These are phyloP conservation scores for Trichomonascus vanleenenianus DNA, from an alignment of 805 yeast species.

Conservation along the genomic window DNA sequence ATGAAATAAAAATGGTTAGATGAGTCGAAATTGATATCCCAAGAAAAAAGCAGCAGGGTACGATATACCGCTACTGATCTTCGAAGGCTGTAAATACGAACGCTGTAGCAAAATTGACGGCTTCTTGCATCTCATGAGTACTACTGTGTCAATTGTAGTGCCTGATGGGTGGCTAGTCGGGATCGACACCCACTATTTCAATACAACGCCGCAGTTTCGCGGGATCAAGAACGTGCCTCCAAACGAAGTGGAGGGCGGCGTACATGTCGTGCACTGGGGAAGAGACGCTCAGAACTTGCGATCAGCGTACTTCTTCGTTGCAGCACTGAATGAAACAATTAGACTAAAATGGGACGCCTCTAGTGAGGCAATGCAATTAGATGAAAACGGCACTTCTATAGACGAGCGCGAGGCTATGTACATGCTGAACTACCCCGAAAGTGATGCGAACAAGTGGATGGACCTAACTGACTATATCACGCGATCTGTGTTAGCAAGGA, in stretches of 20 bases:
- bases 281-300: constrained; percentile 31
- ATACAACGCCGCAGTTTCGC: constrained; percentile 31
- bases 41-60: no score
- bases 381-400: constrained; percentile 20
- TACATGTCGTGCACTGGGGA: constrained; percentile 50
- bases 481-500: constrained; percentile 23
- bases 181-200: constrained; percentile 44
- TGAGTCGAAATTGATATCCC: no score
- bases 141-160: constrained; percentile 14
- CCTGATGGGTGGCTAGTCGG: constrained; percentile 37
- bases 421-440: constrained; percentile 37
- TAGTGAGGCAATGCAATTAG: constrained; percentile 26
- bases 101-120: no score
- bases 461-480: constrained; percentile 20
- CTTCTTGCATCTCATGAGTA: no score
- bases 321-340: constrained; percentile 31
- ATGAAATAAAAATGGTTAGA: no score
- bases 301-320: constrained; percentile 31
- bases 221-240: constrained; percentile 45
- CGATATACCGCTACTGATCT: no score
- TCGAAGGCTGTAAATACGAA: no score
- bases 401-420: constrained; percentile 29
- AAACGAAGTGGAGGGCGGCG: constrained; percentile 28
- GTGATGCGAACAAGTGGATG: constrained; percentile 25
- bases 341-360: constrained; percentile 33